Evolutionary conservation across 495 filamentous ascomycete species (phyloP).

Genomic region (Lophiostoma macrostomum): DNA sequence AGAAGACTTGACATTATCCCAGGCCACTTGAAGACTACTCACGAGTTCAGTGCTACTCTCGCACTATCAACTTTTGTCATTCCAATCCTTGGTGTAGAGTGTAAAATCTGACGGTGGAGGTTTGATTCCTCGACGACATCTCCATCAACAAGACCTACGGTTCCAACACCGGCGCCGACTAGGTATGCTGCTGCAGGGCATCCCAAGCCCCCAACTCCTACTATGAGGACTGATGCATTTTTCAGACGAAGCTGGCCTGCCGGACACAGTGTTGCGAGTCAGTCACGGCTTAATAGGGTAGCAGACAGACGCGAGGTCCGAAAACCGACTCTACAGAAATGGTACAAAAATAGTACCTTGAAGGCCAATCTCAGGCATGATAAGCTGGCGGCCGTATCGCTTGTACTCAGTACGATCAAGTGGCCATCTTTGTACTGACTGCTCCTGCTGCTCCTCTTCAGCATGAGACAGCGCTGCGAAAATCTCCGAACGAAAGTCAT

Average conservation of each 20-base stretch:
- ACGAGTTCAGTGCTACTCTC: constrained; percentile 62
- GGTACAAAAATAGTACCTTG: constrained; percentile 50
- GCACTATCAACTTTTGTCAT: constrained; percentile 79
- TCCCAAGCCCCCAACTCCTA: constrained; percentile 91
- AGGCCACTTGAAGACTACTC: constrained; percentile 31
- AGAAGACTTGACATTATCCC: background rate
- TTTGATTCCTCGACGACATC: constrained; percentile 88
- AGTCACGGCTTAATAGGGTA: constrained; percentile 1
- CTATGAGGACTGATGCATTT: constrained; percentile 66
- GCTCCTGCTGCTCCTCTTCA: constrained; percentile 6
- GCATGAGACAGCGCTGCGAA: constrained; percentile 25
- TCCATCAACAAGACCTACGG: constrained; percentile 79
- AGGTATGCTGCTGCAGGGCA: constrained; percentile 90
- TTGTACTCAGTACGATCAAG: constrained; percentile 66
- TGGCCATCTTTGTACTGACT: constrained; percentile 53
- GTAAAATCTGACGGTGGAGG: constrained; percentile 87
- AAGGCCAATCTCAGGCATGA: constrained; percentile 79
- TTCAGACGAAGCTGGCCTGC: constrained; percentile 77
- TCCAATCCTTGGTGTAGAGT: constrained; percentile 68
- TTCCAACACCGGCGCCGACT: constrained; percentile 81
- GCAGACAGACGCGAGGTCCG: too few species aligned
- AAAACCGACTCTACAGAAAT: too few species aligned
- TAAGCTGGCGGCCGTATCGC: constrained; percentile 90
- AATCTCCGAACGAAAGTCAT: constrained; percentile 34
- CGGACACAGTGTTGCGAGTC: background rate